Base-by-base conservation (phyloP, 305 asterid species). In the Fraxinus dipetala region DNA sequence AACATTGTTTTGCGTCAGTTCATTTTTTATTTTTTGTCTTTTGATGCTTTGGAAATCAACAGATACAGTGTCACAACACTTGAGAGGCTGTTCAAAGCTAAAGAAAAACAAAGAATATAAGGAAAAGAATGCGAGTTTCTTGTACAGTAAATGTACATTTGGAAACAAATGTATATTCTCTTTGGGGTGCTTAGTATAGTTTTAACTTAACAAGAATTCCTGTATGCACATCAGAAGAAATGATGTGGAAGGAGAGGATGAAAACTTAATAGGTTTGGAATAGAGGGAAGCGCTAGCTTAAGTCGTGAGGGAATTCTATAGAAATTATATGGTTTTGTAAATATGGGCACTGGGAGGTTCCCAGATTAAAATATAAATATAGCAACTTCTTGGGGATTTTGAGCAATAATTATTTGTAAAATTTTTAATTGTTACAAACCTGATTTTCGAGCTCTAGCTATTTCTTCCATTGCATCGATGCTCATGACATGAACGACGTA, bases 401-500 rank as follows among this genome's bases (percentile, higher is more conserved):
- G 36, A 14, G 75, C 75, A 69, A 69, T n/a, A 69, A 69, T 69
- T 69, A 30, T 13, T 67, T 28, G 74, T 28, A 26, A 69, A 69
- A 28, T 4, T 30, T 10, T 14, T 8, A 45, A 79, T 77, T 67
- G 36, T 40, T 63, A 48, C 79, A 14, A 77, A 96, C 99, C 99
- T 91, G 93, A 89, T 95, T 91, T 94, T 78, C 97, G 91, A 89
- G 98, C 99, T 90, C 85, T 93, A 73, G 97, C 98, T 78, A 96
- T 86, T 91, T 96, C 98, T 86, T 94, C 99, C 98, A 94, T 88
- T 36, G 99, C 99, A 83, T 96, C 97, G 78, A 92, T 96, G 91
- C 98, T 94, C 99, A 96, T 96, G 89, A 96, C 98, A 90, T 96
- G 99, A 86, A 94, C 98, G 72, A 96, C 90, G 78, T 96, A 96